phyloP scores from a whole-genome alignment of 495 filamentous ascomycete species.

The Letharia columbiana region DNA sequence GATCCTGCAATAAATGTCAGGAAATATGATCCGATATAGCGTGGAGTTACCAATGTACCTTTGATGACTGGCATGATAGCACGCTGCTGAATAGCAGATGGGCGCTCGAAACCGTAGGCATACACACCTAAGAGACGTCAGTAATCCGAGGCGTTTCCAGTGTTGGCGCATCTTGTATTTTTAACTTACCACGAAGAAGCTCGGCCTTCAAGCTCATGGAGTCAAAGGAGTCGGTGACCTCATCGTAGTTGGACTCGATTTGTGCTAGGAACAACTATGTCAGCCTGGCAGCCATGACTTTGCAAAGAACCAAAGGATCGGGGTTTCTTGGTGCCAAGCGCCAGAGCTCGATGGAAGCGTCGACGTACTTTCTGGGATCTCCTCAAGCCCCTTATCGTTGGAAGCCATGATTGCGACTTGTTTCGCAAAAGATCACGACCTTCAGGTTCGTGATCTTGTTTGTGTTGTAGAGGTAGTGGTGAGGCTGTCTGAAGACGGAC shows the following conservation, averaged over 20 bases:
- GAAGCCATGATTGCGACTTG: slow-evolving; percentile 87
- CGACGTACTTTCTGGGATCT: slow-evolving; percentile 76
- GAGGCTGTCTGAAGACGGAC: slow-evolving; percentile 41
- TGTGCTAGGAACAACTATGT: slow-evolving; percentile 53
- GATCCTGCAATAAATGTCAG: slow-evolving; percentile 52
- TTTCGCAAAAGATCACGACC: slow-evolving; percentile 61
- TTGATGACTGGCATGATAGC: slow-evolving; percentile 99
- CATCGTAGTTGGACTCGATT: slow-evolving; percentile 99
- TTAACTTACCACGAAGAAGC: slow-evolving; percentile 82
- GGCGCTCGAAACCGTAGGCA: slow-evolving; percentile 98
- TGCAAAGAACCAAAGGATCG: slow-evolving; percentile 19
- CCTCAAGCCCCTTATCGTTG: slow-evolving; percentile 89
- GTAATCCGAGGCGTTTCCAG: slow-evolving; percentile 11
- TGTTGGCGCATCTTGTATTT: neutral
- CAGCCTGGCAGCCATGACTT: slow-evolving; percentile 19
- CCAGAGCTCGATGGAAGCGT: neutral
- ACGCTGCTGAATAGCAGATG: slow-evolving; percentile 98
- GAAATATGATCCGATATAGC: slow-evolving; percentile 13
- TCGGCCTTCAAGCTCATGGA: slow-evolving; percentile 93
- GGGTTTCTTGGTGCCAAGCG: slow-evolving; percentile 1
- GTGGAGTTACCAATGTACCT: slow-evolving; percentile 53
- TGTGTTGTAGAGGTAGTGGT: slow-evolving; percentile 35
- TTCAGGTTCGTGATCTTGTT: slow-evolving; percentile 47
- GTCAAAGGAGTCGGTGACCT: slow-evolving; percentile 98
- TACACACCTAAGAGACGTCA: slow-evolving; percentile 69